These are phyloP conservation scores for Hericium coralloides DNA, from an alignment of 768 basidiomycete species.

Conservation along the genomic window DNA sequence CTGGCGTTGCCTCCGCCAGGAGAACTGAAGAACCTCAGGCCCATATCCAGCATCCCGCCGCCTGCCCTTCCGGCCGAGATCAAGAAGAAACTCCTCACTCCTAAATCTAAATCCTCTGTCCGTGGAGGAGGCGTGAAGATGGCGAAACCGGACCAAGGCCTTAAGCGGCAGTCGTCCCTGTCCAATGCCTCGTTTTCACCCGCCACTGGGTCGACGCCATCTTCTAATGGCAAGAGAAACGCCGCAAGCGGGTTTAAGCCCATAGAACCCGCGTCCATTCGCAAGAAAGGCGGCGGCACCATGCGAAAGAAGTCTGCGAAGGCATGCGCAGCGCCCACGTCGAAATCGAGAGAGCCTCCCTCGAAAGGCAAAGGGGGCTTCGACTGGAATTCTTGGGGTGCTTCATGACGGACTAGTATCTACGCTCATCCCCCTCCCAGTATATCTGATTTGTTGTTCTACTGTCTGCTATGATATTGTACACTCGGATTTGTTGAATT, in stretches of 20 bases:
- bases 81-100: not conserved
- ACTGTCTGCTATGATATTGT: too few species aligned
- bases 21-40: not conserved
- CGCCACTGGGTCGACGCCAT: too few species aligned
- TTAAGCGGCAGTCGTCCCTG: not conserved
- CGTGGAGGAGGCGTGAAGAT: not conserved
- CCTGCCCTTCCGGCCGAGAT: not conserved
- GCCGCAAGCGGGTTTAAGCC: not conserved
- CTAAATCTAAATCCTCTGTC: not conserved
- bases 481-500: too few species aligned
- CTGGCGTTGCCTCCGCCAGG: not conserved
- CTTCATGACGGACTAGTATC: too few species aligned
- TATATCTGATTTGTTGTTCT: too few species aligned
- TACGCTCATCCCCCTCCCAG: too few species aligned
- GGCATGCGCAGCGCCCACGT: not conserved
- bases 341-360: too few species aligned
- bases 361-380: not conserved
- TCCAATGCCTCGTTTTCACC: not conserved
- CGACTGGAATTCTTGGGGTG: not conserved
- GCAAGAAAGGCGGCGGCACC: not conserved
- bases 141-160: not conserved
- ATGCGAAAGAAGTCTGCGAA: not conserved
- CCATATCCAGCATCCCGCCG: not conserved
- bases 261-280: not conserved
- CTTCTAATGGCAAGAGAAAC: not conserved